Conservation (phyloP, 805 yeast species). For the Starmerella stellata region DNA sequence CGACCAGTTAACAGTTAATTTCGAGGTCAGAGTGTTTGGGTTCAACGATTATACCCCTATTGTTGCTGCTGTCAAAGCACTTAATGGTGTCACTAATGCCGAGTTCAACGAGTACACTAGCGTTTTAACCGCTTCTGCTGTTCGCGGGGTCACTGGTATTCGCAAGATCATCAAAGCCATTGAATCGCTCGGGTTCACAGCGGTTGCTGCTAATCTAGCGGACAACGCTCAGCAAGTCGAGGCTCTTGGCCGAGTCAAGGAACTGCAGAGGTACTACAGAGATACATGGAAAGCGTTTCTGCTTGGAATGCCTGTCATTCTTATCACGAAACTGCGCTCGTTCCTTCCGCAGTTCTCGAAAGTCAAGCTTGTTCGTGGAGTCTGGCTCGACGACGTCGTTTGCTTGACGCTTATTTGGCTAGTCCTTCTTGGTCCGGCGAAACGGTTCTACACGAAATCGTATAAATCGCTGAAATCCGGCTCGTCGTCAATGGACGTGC, state of each 20-base stretch:
- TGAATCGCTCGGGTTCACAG: constrained; percentile 36
- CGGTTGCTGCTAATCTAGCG: constrained; percentile 28
- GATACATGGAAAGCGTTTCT: constrained; percentile 35
- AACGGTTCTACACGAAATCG: constrained; percentile 46
- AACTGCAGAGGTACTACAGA: constrained; percentile 50
- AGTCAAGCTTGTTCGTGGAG: constrained; percentile 35
- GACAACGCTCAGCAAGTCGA: constrained; percentile 55
- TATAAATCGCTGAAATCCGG: constrained; percentile 46
- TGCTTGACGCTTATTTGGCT: constrained; percentile 40
- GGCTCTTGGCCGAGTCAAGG: constrained; percentile 48
- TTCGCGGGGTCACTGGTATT: constrained; percentile 33
- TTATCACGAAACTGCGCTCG: constrained; percentile 27
- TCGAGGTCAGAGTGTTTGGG: constrained; percentile 2
- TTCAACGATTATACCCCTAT: constrained; percentile 33
- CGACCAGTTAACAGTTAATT: constrained; percentile 5
- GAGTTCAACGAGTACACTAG: constrained; percentile 37
- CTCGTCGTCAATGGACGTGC: constrained; percentile 79
- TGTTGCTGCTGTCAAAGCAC: constrained; percentile 30
- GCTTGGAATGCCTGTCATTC: constrained; percentile 44
- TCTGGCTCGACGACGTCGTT: constrained; percentile 44
- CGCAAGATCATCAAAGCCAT: constrained; percentile 42
- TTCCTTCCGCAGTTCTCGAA: constrained; percentile 23
- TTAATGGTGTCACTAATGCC: constrained; percentile 34
- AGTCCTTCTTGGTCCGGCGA: constrained; percentile 52
- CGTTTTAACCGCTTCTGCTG: constrained; percentile 36